A percentile compares a stretch with the other conserved stretches of the same genome.
Conservation (phyloP, 2,329 filamentous ascomycete genomes). For the Ophiosphaerella korrae region DNA sequence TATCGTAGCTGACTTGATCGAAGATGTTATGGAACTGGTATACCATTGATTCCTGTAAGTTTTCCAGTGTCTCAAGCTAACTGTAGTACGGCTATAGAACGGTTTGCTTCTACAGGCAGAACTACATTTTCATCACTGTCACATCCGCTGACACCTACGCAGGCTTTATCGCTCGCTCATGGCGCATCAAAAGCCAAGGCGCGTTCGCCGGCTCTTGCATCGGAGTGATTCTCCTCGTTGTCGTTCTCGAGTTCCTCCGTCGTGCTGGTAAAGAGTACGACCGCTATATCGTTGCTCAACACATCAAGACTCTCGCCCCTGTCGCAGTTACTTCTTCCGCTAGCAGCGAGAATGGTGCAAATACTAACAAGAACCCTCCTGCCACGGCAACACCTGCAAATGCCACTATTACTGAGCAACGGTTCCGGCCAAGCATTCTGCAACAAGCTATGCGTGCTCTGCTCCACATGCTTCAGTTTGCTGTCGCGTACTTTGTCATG, state of each 20-base stretch:
- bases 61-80: background rate
- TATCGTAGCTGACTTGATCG: slow-evolving; percentile 2
- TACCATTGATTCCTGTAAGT: slow-evolving; percentile 66
- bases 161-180: slow-evolving; percentile 69
- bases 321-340: slow-evolving; percentile 19
- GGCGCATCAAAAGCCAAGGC: slow-evolving; percentile 70
- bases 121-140: background rate
- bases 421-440: slow-evolving; percentile 61
- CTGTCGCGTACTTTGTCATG: slow-evolving; percentile 82
- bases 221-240: slow-evolving; percentile 74
- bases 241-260: slow-evolving; percentile 74
- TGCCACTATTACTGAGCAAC: slow-evolving; percentile 2
- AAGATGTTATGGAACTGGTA: slow-evolving; percentile 81
- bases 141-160: background rate
- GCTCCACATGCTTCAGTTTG: slow-evolving; percentile 76
- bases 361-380: slow-evolving; percentile 13
- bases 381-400: slow-evolving; percentile 6
- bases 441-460: slow-evolving; percentile 72
- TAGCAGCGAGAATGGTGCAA: slow-evolving; percentile 6
- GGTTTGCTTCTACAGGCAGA: too few species aligned
- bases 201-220: slow-evolving; percentile 85
- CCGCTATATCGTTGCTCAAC: slow-evolving; percentile 64
- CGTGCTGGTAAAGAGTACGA: slow-evolving; percentile 77
- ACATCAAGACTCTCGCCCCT: slow-evolving; percentile 36
- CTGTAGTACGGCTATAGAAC: too few species aligned